These are phyloP conservation scores for Daldinia vernicosa DNA, from an alignment of 495 filamentous ascomycete genomes.

Conservation along the genomic window DNA sequence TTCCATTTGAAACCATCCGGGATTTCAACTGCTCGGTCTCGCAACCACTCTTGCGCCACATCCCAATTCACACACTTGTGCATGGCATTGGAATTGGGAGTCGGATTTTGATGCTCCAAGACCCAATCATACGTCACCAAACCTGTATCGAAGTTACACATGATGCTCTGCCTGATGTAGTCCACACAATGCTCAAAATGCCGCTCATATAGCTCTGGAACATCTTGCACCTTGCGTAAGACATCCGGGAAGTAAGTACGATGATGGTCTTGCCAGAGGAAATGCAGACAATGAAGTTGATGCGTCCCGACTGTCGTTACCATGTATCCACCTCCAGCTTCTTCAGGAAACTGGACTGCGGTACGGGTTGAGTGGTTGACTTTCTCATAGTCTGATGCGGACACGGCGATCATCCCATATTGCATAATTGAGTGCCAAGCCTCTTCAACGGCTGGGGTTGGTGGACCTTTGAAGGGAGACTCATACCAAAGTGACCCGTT, in stretches of 20 bases:
- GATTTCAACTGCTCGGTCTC: conserved; percentile 36
- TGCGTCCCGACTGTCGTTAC: conserved; percentile 30
- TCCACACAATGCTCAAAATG: conserved; percentile 49
- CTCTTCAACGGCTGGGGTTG: conserved; percentile 1
- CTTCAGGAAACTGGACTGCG: conserved; percentile 8
- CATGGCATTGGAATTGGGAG: conserved; percentile 35
- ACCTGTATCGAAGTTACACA: conserved; percentile 46
- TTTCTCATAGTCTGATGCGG: conserved; percentile 9
- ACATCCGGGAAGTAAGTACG: conserved; percentile 10
- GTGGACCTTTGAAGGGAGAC: conserved; percentile 31
- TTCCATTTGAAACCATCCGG: conserved; percentile 25
- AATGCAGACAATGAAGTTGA: conserved; percentile 33
- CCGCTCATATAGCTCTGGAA: conserved; percentile 46
- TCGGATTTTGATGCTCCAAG: conserved; percentile 41
- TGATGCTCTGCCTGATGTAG: conserved; percentile 47
- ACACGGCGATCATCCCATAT: conserved; percentile 15
- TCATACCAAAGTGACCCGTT: conserved; percentile 38
- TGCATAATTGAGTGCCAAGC: background rate
- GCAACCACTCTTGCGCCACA: conserved; percentile 43
- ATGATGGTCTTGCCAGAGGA: conserved; percentile 24
- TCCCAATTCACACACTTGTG: conserved; percentile 51
- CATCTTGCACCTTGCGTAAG: conserved; percentile 17
- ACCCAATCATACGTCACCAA: conserved; percentile 45
- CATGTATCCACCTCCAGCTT: conserved; percentile 22
- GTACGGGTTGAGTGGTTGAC: conserved; percentile 11